A percentile compares a stretch with the other conserved stretches of the same genome.
phyloP scores from a whole-genome alignment of 371 early-diverging fungal species.

The Mortierella sp. region DNA sequence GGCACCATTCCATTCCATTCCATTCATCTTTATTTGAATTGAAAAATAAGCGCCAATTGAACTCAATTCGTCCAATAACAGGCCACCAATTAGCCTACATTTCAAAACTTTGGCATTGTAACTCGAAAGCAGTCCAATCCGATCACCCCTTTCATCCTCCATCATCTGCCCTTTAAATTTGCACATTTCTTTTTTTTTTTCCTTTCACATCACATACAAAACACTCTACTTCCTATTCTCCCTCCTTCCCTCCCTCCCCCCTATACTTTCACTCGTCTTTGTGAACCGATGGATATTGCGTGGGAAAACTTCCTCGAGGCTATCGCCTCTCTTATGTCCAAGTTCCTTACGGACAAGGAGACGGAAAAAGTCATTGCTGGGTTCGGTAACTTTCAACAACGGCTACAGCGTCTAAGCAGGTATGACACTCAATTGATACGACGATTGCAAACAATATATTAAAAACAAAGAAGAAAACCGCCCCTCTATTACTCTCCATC shows the following conservation, averaged over 20 bases:
- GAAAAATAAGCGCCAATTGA: too few relatives aligned
- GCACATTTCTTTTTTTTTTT: not conserved
- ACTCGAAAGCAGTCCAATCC: not conserved
- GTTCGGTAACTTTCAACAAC: slow-evolving; percentile 77
- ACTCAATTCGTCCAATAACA: too few relatives aligned
- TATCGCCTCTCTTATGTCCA: slow-evolving; percentile 79
- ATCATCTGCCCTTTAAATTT: not conserved
- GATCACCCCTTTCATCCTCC: not conserved
- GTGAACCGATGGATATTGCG: slow-evolving; percentile 34
- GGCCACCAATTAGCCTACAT: too few relatives aligned
- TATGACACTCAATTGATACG: slow-evolving; percentile 12
- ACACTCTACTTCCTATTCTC: not conserved
- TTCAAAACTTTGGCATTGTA: too few relatives aligned
- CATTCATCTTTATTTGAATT: too few relatives aligned
- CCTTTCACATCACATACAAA: not conserved
- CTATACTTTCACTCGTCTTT: not conserved
- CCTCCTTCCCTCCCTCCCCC: not conserved
- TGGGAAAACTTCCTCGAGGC: slow-evolving; percentile 86
- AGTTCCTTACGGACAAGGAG: slow-evolving; percentile 85
- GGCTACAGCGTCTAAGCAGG: slow-evolving; percentile 76
- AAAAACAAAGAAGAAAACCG: too few relatives aligned
- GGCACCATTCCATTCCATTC: too few relatives aligned
- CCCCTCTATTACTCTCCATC: too few relatives aligned
- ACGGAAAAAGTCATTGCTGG: slow-evolving; percentile 77
- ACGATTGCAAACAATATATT: not conserved